Evolutionary conservation across 768 basidiomycete genomes (phyloP), one percentile per base, ranked within the genome.

Genomic region (Pleurotus platypus): DNA sequence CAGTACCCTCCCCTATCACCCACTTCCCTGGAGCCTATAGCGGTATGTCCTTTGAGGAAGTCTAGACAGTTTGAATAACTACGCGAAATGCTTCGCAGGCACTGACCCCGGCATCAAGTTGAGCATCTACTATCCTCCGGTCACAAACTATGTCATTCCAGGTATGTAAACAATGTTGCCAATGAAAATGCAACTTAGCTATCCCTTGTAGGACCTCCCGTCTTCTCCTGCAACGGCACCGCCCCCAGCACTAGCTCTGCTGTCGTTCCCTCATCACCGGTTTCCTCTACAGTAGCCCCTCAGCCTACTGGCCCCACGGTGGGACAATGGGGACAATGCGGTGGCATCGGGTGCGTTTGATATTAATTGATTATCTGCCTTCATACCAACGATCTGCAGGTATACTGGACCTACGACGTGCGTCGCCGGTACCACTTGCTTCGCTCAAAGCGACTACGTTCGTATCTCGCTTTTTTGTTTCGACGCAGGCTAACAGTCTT

Each of bases 321-420:
- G 1, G 38, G 37, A 16, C 16, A 54, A 24, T 54, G 39, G 37
- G 79, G 74, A 7, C 84, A 84, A 63, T 85, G 83, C 62, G 81
- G 82, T 65, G 82, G 81, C 42, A 70, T 70, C 53, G 69, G 67
- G 55, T 81, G 79, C n/a, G 9, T 30, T 18, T 11, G 11, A 9
- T 35, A 35, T 35, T 18, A 18, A 9, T 9, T 26, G 20, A 42
- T 15, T 35, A 7, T 18, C 8, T 22, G 48, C 20, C 24, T 7
- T 37, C 13, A 40, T 6, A 16, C 48, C 61, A 3, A 60, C 27
- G 55, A 6, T 8, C 13, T 12, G 16, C 55, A 38, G 51, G 11
- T 45, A 24, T 74, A 75, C 65, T 57, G 75, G 76, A 22, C 68
- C 69, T 20, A 76, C 72, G 16, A 73, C 72, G 45, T 77, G 75